phyloP scores from a whole-genome alignment of 2,329 filamentous ascomycete genomes.

The Paracoccidioides lutzii region DNA sequence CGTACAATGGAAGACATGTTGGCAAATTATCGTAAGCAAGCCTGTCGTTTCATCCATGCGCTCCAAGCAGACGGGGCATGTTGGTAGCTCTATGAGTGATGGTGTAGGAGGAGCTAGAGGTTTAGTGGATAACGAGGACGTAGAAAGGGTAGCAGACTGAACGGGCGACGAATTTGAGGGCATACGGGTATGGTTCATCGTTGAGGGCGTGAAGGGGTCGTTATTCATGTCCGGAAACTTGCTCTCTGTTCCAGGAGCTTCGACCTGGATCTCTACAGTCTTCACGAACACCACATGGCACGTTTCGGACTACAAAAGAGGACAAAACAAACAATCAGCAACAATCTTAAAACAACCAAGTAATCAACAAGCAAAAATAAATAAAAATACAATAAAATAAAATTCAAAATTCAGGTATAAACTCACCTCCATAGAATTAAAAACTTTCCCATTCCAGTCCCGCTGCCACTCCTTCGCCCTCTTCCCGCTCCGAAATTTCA shows the following conservation, averaged over 20 bases:
- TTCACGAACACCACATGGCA: slow-evolving; percentile 94
- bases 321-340: slow-evolving; percentile 6
- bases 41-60: slow-evolving; percentile 97
- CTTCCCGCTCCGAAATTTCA: slow-evolving; percentile 73
- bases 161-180: slow-evolving; percentile 14
- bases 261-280: slow-evolving; percentile 58
- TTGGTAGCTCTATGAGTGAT: slow-evolving; percentile 78
- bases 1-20: slow-evolving; percentile 94
- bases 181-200: slow-evolving; percentile 12
- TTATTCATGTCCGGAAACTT: slow-evolving; percentile 50
- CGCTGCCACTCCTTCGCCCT: slow-evolving; percentile 68
- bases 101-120: slow-evolving; percentile 64
- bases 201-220: slow-evolving; percentile 48
- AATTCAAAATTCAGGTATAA: slow-evolving; percentile 3
- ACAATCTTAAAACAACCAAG: neutral
- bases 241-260: slow-evolving; percentile 26
- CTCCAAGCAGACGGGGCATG: slow-evolving; percentile 90
- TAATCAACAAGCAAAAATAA: slow-evolving; percentile 5
- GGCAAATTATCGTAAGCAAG: slow-evolving; percentile 86
- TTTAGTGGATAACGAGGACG: slow-evolving; percentile 43
- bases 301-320: slow-evolving; percentile 59
- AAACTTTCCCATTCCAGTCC: slow-evolving; percentile 84
- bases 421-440: slow-evolving; percentile 76
- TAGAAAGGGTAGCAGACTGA: slow-evolving; percentile 23
- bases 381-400: slow-evolving; percentile 2